Base-by-base conservation (phyloP, 306 rosid species). In the Acacia melanoxylon region DNA sequence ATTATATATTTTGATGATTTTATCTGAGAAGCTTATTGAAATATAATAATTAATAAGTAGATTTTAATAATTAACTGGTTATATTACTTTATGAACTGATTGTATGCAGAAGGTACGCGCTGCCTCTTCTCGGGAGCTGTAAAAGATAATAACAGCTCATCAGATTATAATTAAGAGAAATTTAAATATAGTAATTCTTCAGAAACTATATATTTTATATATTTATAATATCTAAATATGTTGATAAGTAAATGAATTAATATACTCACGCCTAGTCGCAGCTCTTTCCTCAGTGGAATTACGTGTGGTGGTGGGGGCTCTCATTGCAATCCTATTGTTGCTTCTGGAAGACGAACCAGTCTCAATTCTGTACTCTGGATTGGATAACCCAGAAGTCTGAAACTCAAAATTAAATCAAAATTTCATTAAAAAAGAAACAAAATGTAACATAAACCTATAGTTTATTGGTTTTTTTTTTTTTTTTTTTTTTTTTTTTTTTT, bases 121-220 rank as follows among this genome's bases (percentile, higher is more conserved):
- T 96, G 99, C 94, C 97, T 92, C 97, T 96, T 96, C 93, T 92
- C 98, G 88, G 99, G 98, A 88, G 99, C 99, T 96, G 98, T 81
- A 87, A 88, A 73, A 82, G 91, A 89, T 86, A 95, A 88, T 22
- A 92, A 88, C 91, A 85, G 61, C 86, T 87, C 92, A 86, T 79
- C 8, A 77, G 79, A 44, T 63, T 19, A 25, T 6, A 20, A 24
- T 24, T 6, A 24, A 16, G 16, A 45, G 41, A 79, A 52, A 74
- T 49, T 20, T 51, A 25, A 22, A 24, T 25, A 61, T 5, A 27
- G 4, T 11, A 22, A 4, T 48, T 56, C 45, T 56, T 13, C 33
- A 41, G 49, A 77, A 54, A 52, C 8, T 49, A 17, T 52, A 33
- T 59, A 56, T 20, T 2, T 56, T 16, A 49, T 49, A 5, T 14